phyloP scores from a whole-genome alignment of 176 grass and related monocot genomes.

The Olyra latifolia region DNA sequence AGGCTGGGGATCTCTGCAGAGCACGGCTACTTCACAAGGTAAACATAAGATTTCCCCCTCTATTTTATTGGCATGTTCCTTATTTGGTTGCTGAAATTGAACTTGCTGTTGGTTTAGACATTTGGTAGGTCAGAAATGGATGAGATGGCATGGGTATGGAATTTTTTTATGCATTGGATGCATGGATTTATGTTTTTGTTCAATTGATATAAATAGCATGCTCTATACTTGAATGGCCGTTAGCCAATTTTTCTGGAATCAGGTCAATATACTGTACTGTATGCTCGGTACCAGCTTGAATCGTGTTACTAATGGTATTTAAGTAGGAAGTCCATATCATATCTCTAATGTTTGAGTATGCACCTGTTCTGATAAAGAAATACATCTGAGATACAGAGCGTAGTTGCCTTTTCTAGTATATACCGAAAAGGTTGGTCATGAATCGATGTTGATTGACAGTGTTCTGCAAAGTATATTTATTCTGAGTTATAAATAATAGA shows the following conservation, averaged over 20 bases:
- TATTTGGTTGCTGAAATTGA: not conserved
- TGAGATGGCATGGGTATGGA: not conserved
- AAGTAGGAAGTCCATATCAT: not conserved
- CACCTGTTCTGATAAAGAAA: slow-evolving; percentile 16
- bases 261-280: not conserved
- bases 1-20: slow-evolving; percentile 62
- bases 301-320: slow-evolving; percentile 5
- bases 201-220: not conserved
- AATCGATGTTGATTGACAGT: slow-evolving; percentile 6
- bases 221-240: not conserved
- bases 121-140: slow-evolving; percentile 11
- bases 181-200: slow-evolving; percentile 1
- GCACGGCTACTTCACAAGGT: slow-evolving; percentile 77
- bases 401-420: slow-evolving; percentile 25
- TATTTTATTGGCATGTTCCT: not conserved
- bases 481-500: not conserved
- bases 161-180: not conserved
- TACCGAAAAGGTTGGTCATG: slow-evolving; percentile 16
- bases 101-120: not conserved
- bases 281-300: not conserved
- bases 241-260: not conserved
- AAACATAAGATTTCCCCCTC: slow-evolving; percentile 7
- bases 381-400: not conserved
- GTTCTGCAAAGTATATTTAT: not conserved
- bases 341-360: not conserved